Base-by-base conservation (phyloP, 1,139 yeast species). In the Kodamaea ohmeri region DNA sequence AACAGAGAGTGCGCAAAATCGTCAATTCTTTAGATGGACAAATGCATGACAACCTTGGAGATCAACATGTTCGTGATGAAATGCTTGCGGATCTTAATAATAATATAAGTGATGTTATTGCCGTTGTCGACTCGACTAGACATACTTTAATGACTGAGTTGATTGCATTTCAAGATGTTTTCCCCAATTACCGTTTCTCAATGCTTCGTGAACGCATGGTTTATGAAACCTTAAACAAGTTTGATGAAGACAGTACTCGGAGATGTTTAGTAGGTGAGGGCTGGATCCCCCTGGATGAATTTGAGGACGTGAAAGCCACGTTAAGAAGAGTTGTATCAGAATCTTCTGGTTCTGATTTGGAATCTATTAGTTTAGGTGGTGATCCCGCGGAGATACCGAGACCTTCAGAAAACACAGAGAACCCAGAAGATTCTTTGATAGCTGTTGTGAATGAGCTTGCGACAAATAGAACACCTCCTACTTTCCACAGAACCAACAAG, bases 261-360 rank as follows among this genome's bases (percentile, higher is more conserved):
- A 78, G 92, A 52, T 85, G 95, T 44, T 68, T 92, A 40, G 88
- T 92, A 43, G 97, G 95, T n/a, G 98, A 92, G 67, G 99, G 97
- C 22, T 92, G 98, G 98, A 75, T 89, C 25, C 95, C 95, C 1
- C 52, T 49, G 21, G 45, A 51, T 13, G 71, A 68, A 38, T 41
- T 54, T 66, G 37, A 55, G 47, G 32, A 50, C 45, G 22, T 49
- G 9, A 36, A 30, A 12, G 28, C 26, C 6, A 26, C 29, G 5
- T 32, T 38, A 20, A 20, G 32, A 38, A 42, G 12, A 30, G 44
- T 27, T 37, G 41, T 13, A 25, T 14, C 26, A 12, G 34, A 31
- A 13, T 31, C 25, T 12, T 16, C 19, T 4, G 31, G 21, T 4
- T 4, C 20, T 7, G 21, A 28, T 7, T 4, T 17, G 21, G 21